Conservation (phyloP, 768 basidiomycete species). For the Phlebiopsis gigantea region DNA sequence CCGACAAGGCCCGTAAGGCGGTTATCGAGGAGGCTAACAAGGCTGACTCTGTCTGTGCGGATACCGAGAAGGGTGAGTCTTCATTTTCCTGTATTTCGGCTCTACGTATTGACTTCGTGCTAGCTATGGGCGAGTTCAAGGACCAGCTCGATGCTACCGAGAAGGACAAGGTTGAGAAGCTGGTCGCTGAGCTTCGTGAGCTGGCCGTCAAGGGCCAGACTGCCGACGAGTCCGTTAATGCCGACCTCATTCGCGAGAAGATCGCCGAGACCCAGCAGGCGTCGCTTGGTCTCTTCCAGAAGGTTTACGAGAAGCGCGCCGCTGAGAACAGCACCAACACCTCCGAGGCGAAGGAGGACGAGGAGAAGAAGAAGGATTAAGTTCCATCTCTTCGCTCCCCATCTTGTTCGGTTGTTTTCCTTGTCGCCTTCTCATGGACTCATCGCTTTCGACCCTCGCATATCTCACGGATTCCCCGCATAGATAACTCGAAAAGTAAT, state of each 20-base stretch:
- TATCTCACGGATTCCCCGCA: constrained; percentile 2
- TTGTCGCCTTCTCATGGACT: neutral
- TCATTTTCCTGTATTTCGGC: neutral
- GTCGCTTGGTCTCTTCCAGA: constrained; percentile 95
- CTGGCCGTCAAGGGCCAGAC: constrained; percentile 86
- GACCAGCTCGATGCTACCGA: constrained; percentile 90
- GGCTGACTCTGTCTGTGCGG: constrained; percentile 89
- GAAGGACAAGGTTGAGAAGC: constrained; percentile 90
- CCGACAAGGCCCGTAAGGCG: constrained; percentile 80
- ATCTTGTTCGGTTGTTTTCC: neutral
- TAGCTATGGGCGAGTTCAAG: constrained; percentile 91
- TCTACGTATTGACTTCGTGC: constrained; percentile 21
- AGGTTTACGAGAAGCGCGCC: constrained; percentile 89
- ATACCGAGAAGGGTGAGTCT: constrained; percentile 80
- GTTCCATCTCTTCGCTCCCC: constrained; percentile 13
- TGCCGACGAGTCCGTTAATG: constrained; percentile 73
- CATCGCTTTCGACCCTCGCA: neutral
- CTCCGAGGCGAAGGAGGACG: constrained; percentile 39
- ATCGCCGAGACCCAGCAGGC: constrained; percentile 92
- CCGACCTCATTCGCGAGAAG: constrained; percentile 88
- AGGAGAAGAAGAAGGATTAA: constrained; percentile 86
- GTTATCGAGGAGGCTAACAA: constrained; percentile 97
- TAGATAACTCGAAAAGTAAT: constrained; percentile 13
- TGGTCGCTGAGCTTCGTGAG: constrained; percentile 84
- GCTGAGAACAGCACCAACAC: constrained; percentile 59